Base-by-base conservation (phyloP, 2,329 filamentous ascomycete genomes). In the Penicillium italicum region DNA sequence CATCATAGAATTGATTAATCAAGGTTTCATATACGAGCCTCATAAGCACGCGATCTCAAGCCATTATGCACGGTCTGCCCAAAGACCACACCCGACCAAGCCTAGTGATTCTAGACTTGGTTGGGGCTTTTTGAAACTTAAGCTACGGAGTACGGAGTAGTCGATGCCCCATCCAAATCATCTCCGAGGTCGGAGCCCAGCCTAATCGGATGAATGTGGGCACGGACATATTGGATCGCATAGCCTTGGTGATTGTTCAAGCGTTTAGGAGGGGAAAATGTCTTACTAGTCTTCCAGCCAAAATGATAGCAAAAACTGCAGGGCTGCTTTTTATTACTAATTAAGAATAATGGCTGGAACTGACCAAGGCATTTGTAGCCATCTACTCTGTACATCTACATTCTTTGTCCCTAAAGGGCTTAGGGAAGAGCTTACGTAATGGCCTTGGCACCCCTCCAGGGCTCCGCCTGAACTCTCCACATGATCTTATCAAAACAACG, bases 401-500 rank as follows among this genome's bases (percentile, higher is more conserved):
- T 28, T 5, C 5, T 7, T 9, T 28, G 8, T 28, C 26, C 26
- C 5, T 9, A 28, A 28, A 28, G 6, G 26, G 26, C 18, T 10
- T 14, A 16, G 30, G 41, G 33, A 20, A 47, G 6, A 53, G 42
- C 42, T 56, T 56, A 56, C 34, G 42, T 56, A 56, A 56, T 43
- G 30, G 18, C 14, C n/a, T 20, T 28, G 44, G 43, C 22, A 20
- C 4, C 18, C 26, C 28, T n/a, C 20, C 18, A 16, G 8, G 34
- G 18, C 44, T 46, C 44, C 43, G 24, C 33, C 33, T 11, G 6
- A 18, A 16, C 36, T 20, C 36, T 38, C 51, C 56, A 48, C 56
- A 42, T 28, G 48, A 50, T 52, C 47, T 38, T 41, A 53, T 55
- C 56, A 52, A 40, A 50, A 49, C 54, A 43, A 42, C 55, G 28